These are phyloP conservation scores for Aspergillus hiratsukae DNA, from an alignment of 2,329 filamentous ascomycete species.

Conservation along the genomic window DNA sequence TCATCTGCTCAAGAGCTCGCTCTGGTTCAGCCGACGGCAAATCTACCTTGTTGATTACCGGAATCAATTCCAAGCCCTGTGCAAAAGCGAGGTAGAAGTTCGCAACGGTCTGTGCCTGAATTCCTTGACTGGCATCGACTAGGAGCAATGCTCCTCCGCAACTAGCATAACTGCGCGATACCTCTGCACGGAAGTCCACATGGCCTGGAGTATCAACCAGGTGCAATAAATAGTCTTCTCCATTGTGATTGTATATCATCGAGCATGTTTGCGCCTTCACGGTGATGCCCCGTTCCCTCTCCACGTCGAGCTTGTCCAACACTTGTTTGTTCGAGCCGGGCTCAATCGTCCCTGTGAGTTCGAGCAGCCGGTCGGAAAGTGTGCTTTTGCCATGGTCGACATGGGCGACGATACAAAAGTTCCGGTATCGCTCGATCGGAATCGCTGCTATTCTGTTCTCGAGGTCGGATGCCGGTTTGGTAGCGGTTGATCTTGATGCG, in stretches of 20 bases:
- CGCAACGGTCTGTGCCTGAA: conserved; percentile 96
- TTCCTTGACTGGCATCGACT: conserved; percentile 92
- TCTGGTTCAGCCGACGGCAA: conserved; percentile 83
- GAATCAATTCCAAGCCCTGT: conserved; percentile 79
- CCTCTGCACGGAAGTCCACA: conserved; percentile 95
- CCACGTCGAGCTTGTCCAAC: conserved; percentile 93
- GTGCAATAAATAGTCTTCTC: conserved; percentile 86
- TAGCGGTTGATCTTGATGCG: conserved; percentile 17
- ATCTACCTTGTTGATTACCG: conserved; percentile 96
- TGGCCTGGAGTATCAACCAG: conserved; percentile 96
- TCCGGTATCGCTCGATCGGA: conserved; percentile 60
- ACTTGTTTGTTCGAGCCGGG: conserved; percentile 89
- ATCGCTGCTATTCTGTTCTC: conserved; percentile 53
- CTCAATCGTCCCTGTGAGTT: conserved; percentile 89
- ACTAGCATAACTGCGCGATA: conserved; percentile 90
- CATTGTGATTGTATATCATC: conserved; percentile 88
- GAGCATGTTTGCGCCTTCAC: conserved; percentile 98
- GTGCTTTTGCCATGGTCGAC: conserved; percentile 99
- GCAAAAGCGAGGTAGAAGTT: conserved; percentile 98
- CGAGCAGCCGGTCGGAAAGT: conserved; percentile 83
- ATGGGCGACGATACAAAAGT: conserved; percentile 98
- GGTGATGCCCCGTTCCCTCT: conserved; percentile 92
- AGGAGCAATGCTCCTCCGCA: conserved; percentile 89
- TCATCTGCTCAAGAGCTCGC: conserved; percentile 79
- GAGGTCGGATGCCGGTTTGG: conserved; percentile 44